These are phyloP conservation scores for Monosporozyma unispora DNA, from an alignment of 805 yeast genomes.

Conservation along the genomic window DNA sequence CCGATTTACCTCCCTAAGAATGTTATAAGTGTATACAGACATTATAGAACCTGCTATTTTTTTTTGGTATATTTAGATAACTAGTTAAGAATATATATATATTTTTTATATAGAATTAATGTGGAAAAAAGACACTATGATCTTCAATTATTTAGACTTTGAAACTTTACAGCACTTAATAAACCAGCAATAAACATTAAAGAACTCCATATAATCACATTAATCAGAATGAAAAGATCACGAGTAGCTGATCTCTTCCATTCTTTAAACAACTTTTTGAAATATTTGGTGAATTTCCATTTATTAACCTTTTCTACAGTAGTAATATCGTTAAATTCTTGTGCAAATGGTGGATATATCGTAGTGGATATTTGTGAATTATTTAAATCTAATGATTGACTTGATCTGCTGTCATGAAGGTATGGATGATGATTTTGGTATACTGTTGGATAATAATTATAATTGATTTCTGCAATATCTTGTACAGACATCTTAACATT, in stretches of 20 bases:
- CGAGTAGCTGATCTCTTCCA: constrained; percentile 15
- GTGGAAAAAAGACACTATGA: not conserved
- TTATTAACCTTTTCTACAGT: not conserved
- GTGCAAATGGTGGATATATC: not conserved
- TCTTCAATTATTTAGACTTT: not conserved
- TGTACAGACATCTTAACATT: not conserved
- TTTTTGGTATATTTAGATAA: no score
- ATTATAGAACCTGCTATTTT: not conserved
- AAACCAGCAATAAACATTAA: constrained; percentile 13
- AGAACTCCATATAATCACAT: constrained; percentile 15
- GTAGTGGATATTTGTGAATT: constrained; percentile 1
- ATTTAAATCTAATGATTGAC: constrained; percentile 1
- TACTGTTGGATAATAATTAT: not conserved
- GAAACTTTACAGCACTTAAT: constrained; percentile 4
- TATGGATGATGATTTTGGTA: not conserved
- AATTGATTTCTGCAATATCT: constrained; percentile 1
- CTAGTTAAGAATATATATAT: not conserved
- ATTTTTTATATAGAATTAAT: not conserved
- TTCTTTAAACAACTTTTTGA: constrained; percentile 2
- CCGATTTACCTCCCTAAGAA: not conserved
- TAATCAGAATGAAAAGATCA: constrained; percentile 10
- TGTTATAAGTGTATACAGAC: not conserved
- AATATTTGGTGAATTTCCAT: not conserved
- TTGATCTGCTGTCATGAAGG: not conserved
- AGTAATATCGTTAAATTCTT: not conserved